phyloP scores from a whole-genome alignment of 1,284 basidiomycete genomes.

The Pseudozyma sp. region DNA sequence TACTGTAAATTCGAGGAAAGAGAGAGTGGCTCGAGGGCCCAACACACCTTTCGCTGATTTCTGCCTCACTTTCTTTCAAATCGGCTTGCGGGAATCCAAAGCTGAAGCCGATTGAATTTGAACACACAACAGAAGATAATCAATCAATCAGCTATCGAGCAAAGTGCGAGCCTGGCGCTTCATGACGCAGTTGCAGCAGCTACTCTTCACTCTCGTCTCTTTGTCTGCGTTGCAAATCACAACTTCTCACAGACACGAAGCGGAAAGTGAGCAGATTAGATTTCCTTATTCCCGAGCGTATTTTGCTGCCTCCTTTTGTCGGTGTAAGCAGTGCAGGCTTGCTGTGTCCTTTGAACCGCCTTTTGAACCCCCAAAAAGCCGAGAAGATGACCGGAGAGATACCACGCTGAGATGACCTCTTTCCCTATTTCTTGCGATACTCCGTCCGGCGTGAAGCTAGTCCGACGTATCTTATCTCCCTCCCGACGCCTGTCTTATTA shows the following conservation, averaged over 20 bases:
- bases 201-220: neutral
- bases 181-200: constrained; percentile 12
- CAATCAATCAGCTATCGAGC: constrained; percentile 7
- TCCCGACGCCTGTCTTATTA: no score
- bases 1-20: neutral
- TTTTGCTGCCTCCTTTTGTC: no score
- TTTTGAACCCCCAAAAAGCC: constrained; percentile 1
- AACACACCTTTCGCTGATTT: neutral
- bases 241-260: no score
- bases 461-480: no score
- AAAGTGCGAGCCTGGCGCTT: neutral
- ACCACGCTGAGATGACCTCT: constrained; percentile 5
- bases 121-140: constrained; percentile 5
- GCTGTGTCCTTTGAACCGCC: neutral
- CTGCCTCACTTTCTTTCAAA: constrained; percentile 1
- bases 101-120: no score
- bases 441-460: neutral
- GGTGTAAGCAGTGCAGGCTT: neutral
- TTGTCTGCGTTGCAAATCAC: no score
- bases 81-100: neutral
- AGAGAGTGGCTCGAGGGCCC: no score
- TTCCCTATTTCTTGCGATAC: neutral
- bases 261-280: no score
- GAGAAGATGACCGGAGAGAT: constrained; percentile 13
- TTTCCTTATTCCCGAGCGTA: no score